Conservation (phyloP, 2,329 filamentous ascomycete genomes). For the Fusarium sp. region DNA sequence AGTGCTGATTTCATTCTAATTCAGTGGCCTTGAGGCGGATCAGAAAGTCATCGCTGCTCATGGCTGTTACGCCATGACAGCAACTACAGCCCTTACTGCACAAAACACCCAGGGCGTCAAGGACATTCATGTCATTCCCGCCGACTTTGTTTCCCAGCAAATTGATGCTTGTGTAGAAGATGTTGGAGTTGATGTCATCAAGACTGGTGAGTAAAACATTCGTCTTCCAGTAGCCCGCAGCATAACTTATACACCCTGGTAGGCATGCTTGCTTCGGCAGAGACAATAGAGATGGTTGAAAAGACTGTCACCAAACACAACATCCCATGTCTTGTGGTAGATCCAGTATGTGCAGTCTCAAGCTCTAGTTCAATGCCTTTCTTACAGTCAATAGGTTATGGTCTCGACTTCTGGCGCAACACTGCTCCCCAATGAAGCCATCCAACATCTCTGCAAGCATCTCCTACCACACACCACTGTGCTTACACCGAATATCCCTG, state of each 20-base stretch:
- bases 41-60: constrained; percentile 94
- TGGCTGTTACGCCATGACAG: constrained; percentile 95
- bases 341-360: constrained; percentile 48
- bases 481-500: constrained; percentile 81
- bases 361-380: background rate
- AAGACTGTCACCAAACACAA: constrained; percentile 48
- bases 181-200: constrained; percentile 88
- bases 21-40: constrained; percentile 91
- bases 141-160: constrained; percentile 83
- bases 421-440: constrained; percentile 73
- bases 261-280: constrained; percentile 55
- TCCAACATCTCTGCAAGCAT: constrained; percentile 66
- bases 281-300: constrained; percentile 53
- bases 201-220: constrained; percentile 74
- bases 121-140: constrained; percentile 82
- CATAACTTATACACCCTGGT: background rate
- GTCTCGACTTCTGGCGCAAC: constrained; percentile 82
- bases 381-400: constrained; percentile 77
- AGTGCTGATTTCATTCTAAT: background rate
- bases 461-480: constrained; percentile 75
- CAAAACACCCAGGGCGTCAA: constrained; percentile 91
- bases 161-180: constrained; percentile 87
- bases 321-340: constrained; percentile 50
- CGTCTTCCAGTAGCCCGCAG: background rate
- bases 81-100: constrained; percentile 93